phyloP scores from a whole-genome alignment of 306 rosid species.

The Lupinus albus region DNA sequence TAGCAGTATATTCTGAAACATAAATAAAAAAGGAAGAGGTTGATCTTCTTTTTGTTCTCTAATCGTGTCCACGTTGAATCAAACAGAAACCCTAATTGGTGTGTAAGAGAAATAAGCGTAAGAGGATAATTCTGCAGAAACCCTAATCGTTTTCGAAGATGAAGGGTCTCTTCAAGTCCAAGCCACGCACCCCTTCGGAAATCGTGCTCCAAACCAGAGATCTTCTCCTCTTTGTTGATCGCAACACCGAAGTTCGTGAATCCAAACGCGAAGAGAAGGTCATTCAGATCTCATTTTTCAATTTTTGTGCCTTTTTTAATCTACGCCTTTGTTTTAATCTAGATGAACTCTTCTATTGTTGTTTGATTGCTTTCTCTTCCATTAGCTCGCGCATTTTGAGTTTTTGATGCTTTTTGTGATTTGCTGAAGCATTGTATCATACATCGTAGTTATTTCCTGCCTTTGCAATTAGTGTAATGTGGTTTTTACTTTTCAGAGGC shows the following conservation, averaged over 20 bases:
- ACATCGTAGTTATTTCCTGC: background rate
- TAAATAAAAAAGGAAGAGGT: background rate
- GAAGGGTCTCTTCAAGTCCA: slow-evolving; percentile 95
- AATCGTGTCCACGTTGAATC: background rate
- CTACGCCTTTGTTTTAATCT: background rate
- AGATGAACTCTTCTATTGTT: background rate
- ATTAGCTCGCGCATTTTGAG: background rate
- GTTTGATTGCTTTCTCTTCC: background rate
- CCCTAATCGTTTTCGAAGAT: slow-evolving; percentile 47
- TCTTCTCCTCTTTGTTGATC: slow-evolving; percentile 65
- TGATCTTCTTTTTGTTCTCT: background rate
- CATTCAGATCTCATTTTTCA: slow-evolving; percentile 18
- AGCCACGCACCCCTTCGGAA: slow-evolving; percentile 88
- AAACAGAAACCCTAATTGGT: slow-evolving; percentile 43
- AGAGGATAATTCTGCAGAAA: slow-evolving; percentile 25
- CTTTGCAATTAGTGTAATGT: background rate
- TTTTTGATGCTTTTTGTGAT: slow-evolving; percentile 5
- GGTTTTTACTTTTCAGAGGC: too few species aligned
- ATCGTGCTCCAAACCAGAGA: slow-evolving; percentile 88
- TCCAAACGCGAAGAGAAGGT: slow-evolving; percentile 95
- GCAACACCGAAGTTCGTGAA: slow-evolving; percentile 65
- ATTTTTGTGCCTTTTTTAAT: background rate
- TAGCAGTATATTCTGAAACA: background rate
- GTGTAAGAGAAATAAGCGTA: background rate
- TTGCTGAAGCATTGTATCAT: background rate